Evolutionary conservation across 2,329 filamentous ascomycete species (phyloP).

Genomic region (Escovopsis sp.): DNA sequence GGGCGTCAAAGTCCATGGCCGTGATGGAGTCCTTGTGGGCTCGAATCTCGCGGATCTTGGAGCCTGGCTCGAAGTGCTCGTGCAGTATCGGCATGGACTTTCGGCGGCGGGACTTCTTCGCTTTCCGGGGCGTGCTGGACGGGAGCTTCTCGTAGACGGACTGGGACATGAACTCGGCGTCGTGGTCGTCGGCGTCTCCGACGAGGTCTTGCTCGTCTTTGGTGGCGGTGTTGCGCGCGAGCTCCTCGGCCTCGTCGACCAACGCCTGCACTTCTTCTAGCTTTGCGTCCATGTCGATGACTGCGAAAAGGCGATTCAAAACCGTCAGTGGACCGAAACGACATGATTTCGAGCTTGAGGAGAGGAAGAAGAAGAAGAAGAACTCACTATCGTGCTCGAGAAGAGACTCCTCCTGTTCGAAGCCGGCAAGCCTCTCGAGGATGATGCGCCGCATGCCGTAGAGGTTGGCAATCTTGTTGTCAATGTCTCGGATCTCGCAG

Average conservation of each 20-base stretch:
- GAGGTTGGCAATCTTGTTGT: conserved; percentile 90
- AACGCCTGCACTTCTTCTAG: conserved; percentile 48
- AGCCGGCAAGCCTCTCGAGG: conserved; percentile 65
- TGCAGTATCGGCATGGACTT: conserved; percentile 91
- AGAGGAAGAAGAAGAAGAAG: background rate
- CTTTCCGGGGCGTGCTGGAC: conserved; percentile 29
- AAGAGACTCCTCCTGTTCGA: conserved; percentile 83
- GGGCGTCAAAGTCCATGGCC: conserved; percentile 89
- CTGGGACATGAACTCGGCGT: conserved; percentile 77
- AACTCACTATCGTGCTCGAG: conserved; percentile 74
- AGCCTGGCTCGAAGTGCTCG: conserved; percentile 85
- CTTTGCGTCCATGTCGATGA: conserved; percentile 46
- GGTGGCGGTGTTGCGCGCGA: conserved; percentile 36
- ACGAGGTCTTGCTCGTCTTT: conserved; percentile 40
- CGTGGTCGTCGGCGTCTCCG: conserved; percentile 34
- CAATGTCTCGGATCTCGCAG: conserved; percentile 89
- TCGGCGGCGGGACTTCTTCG: conserved; percentile 44
- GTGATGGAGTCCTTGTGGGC: conserved; percentile 83
- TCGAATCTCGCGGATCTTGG: conserved; percentile 72
- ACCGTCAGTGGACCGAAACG: background rate
- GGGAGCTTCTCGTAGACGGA: conserved; percentile 93
- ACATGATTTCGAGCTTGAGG: background rate
- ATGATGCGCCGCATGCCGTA: conserved; percentile 88
- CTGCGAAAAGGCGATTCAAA: conserved; percentile 20
- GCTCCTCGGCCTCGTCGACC: conserved; percentile 42